A percentile compares a stretch with the other conserved stretches of the same genome.
Conservation (phyloP, 345 rosid genomes). For the Alliaria petiolata region DNA sequence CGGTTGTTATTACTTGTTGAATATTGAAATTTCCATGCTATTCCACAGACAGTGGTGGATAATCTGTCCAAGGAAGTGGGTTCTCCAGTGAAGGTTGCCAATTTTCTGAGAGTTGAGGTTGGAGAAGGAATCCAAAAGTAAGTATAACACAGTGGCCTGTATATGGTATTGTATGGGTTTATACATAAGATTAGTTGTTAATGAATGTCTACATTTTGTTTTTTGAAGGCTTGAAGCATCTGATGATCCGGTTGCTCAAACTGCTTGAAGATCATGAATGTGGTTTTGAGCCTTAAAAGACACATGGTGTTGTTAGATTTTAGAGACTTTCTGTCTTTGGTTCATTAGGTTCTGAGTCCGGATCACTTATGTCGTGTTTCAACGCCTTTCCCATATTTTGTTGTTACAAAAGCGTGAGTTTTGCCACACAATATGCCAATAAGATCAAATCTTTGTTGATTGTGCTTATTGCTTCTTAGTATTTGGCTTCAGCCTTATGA, state of each 20-base stretch:
- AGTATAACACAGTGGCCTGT: neutral
- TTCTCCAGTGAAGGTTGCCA: slow-evolving; percentile 67
- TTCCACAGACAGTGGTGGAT: slow-evolving; percentile 53
- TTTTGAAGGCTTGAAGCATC: slow-evolving; percentile 29
- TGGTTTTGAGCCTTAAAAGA: neutral
- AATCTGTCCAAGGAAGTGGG: slow-evolving; percentile 79
- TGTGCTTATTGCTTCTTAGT: neutral
- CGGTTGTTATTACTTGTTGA: neutral
- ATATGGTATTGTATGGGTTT: neutral
- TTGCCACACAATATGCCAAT: slow-evolving; percentile 2
- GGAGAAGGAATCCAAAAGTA: slow-evolving; percentile 98
- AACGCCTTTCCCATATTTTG: neutral
- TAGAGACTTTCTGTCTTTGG: no score
- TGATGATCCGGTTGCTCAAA: slow-evolving; percentile 30
- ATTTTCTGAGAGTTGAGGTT: slow-evolving; percentile 88
- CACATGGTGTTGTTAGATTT: neutral
- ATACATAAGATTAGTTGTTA: neutral
- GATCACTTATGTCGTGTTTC: neutral
- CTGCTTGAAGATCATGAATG: slow-evolving; percentile 19
- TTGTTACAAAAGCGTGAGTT: neutral
- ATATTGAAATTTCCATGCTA: neutral
- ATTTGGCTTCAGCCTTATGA: neutral
- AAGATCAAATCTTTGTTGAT: slow-evolving; percentile 20
- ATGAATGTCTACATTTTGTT: neutral
- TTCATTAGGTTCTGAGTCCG: neutral